Base-by-base conservation (phyloP, 768 basidiomycete genomes). In the Sarcodon aspratus region DNA sequence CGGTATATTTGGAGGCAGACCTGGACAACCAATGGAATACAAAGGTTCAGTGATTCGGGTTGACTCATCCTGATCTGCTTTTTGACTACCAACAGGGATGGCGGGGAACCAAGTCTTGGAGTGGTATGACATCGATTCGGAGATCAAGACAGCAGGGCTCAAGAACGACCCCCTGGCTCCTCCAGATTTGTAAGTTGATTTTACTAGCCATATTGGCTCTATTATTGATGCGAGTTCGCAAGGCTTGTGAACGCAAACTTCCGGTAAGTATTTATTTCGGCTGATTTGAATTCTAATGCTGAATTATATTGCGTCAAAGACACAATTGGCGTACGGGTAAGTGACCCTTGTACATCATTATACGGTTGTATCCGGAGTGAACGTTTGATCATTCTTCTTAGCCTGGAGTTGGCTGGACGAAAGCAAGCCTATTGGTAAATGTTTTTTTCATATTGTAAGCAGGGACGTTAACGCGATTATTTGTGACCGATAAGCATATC, bases 91-190 rank as follows among this genome's bases (percentile, higher is more conserved):
- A 10, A 2, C 37, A 58, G 63, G 63, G 12, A 79, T 80, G 76
- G 74, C 77, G 4, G 78, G 78, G 1, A 78, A 79, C 55, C 78
- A 80, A 58, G 79, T 80, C 1, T 55, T 80, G 15, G 79, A 80
- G 56, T 80, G 78, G 78, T 54, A 60, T 9, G 78, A 79, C 55
- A 61, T 82, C 35, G 78, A 79, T 55, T 70, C 72, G 8, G 79
- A 80, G 59, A 73, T 80, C 52, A 78, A 79, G 66, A 78, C 78
- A 3, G 66, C 59, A 15, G 59, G 61, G 32, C 48, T 69, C 32
- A 62, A 68, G 50, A 50, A 59, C 40, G 65, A 69, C 48, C 62
- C 67, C 1, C 44, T 65, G 43, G 67, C 67, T 1, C 67, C 67
- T 31, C 67, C 67, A 42, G 67, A 69, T 38, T 48, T 69, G 67